These are phyloP conservation scores for Diaporthe humulicola DNA, from an alignment of 2,329 filamentous ascomycete species.

Conservation along the genomic window DNA sequence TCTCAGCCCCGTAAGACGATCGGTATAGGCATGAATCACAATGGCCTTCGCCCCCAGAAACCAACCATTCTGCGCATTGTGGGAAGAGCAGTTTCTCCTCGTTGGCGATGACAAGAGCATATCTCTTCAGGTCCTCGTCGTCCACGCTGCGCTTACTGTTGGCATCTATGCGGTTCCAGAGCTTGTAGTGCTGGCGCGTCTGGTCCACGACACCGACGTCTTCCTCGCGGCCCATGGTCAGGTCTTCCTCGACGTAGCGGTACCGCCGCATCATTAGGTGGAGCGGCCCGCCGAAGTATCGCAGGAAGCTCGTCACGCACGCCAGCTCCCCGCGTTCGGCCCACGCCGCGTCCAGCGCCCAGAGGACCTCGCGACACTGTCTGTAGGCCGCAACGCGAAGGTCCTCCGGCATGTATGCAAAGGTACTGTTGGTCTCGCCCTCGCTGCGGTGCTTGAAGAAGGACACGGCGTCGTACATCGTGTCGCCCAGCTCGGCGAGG, in stretches of 20 bases:
- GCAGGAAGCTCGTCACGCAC: neutral
- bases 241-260: constrained; percentile 3
- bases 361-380: constrained; percentile 2
- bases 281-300: neutral
- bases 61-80: neutral
- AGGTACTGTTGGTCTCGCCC: neutral
- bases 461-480: constrained; percentile 6
- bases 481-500: constrained; percentile 3
- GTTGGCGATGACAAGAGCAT: neutral
- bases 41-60: neutral
- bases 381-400: neutral
- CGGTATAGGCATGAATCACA: neutral
- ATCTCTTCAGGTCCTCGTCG: neutral
- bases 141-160: neutral
- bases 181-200: neutral
- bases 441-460: constrained; percentile 4
- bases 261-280: constrained; percentile 5
- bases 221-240: neutral
- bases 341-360: neutral
- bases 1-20: neutral
- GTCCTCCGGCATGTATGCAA: neutral
- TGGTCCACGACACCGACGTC: neutral
- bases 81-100: neutral
- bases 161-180: constrained; percentile 1
- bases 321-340: neutral